These are phyloP conservation scores for Salvia miltiorrhiza DNA, from an alignment of 257 asterid species.

Conservation along the genomic window DNA sequence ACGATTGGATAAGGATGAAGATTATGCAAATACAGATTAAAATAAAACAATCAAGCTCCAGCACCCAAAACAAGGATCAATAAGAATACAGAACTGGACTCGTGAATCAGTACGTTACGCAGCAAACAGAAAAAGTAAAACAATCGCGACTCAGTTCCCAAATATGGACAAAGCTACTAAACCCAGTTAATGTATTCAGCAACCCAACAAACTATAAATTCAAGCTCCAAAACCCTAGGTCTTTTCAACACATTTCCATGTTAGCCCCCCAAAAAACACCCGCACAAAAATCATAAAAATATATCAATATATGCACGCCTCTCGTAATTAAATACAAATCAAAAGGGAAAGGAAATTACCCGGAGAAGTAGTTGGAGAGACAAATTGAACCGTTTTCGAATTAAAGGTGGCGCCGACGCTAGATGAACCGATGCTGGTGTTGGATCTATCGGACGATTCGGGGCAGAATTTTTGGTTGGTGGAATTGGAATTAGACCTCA, in stretches of 20 bases:
- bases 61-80: background rate
- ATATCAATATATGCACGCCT: background rate
- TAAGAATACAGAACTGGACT: background rate
- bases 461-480: conserved; percentile 18
- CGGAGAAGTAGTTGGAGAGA: conserved; percentile 15
- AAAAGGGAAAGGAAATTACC: conserved; percentile 18
- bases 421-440: conserved; percentile 52
- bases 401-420: conserved; percentile 22
- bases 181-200: conserved; percentile 8
- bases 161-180: background rate
- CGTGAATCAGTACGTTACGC: conserved; percentile 7
- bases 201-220: background rate
- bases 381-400: conserved; percentile 30
- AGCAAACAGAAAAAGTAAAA: background rate
- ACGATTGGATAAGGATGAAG: background rate
- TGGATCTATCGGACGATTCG: conserved; percentile 35
- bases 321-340: background rate
- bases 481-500: conserved; percentile 31
- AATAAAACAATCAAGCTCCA: background rate
- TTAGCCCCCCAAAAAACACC: background rate
- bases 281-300: background rate
- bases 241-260: background rate
- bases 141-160: conserved; percentile 4
- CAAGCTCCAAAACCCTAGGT: conserved; percentile 20
- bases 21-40: background rate